These are phyloP conservation scores for Candida cerambycidarum DNA, from an alignment of 805 yeast genomes.

Conservation along the genomic window DNA sequence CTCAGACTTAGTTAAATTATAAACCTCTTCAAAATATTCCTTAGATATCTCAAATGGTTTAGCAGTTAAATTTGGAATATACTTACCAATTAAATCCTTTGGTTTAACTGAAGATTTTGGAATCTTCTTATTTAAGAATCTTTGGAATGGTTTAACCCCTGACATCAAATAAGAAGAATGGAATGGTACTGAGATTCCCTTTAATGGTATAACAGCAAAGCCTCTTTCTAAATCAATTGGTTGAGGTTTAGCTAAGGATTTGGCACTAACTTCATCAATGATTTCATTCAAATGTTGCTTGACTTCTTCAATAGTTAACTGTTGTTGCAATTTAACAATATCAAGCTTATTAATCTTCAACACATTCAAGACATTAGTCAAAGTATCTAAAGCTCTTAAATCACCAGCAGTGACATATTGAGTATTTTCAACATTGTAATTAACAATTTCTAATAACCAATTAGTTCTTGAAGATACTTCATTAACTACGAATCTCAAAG, in stretches of 20 bases:
- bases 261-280: constrained; percentile 78
- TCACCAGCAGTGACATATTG: constrained; percentile 99
- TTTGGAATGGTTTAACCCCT: constrained; percentile 98
- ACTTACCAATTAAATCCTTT: constrained; percentile 87
- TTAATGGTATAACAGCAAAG: constrained; percentile 95
- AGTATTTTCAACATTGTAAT: constrained; percentile 96
- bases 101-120: constrained; percentile 95
- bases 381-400: constrained; percentile 88
- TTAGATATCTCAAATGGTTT: constrained; percentile 94
- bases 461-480: constrained; percentile 79
- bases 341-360: constrained; percentile 93
- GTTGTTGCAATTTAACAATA: constrained; percentile 80
- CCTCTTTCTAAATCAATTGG: constrained; percentile 96
- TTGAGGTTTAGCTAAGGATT: constrained; percentile 85
- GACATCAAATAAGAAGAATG: constrained; percentile 97
- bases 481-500: constrained; percentile 90
- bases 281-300: constrained; percentile 86
- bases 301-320: constrained; percentile 83
- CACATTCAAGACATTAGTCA: constrained; percentile 90
- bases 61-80: constrained; percentile 98
- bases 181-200: constrained; percentile 99
- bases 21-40: constrained; percentile 96
- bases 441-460: constrained; percentile 97
- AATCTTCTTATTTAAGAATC: constrained; percentile 93
- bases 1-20: constrained; percentile 85